Base-by-base conservation (phyloP, 75 land plant species). In the Gnetum montanum region DNA sequence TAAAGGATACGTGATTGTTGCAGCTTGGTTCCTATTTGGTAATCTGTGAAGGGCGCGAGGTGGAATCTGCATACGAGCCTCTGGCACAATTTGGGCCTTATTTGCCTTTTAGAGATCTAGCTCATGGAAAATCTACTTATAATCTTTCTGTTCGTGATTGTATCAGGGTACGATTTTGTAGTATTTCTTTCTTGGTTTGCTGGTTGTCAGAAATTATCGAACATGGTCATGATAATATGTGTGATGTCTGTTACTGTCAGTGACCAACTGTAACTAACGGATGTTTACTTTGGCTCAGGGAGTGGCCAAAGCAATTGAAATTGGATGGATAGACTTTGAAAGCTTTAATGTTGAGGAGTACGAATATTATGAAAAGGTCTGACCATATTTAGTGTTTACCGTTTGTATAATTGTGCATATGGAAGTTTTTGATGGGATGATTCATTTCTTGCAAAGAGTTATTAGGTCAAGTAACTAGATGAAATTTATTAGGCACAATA, bases 21-120 rank as follows among this genome's bases (percentile, higher is more conserved):
- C 73, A 74, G 77, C 74, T 74, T 64, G 77, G 77, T n/a, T 68
- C 77, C 8, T 74, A 74, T 35, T 51, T 74, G 58, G 77, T 74
- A 30, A 52, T 74, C 12, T 70, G 61, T 64, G 73, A 60, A 43
- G 53, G 47, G 29, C 65, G 67, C 43, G 77, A 74, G 51, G 48
- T 68, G 15, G 77, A 74, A n/a, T 59, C 63, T 22, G 77, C 74
- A 16, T 74, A 74, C 54, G 28, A 25, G 4, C 67, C 74, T 18
- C 31, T 74, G 49, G 58, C 77, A 23, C 55, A 33, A 43, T 74
- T 74, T 46, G 74, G 70, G 47, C 68, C 77, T 15, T 74, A 49
- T 53, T 40, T 74, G 22, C 68, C 73, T 22, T 74, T 74, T 55
- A 67, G 77, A 31, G 77, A 74, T 58, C 77, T 73, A 35, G 70